Percentiles rank a stretch among this genome's conserved stretches.
Conservation (phyloP, 2,329 filamentous ascomycete species). For the Phoma sp. region DNA sequence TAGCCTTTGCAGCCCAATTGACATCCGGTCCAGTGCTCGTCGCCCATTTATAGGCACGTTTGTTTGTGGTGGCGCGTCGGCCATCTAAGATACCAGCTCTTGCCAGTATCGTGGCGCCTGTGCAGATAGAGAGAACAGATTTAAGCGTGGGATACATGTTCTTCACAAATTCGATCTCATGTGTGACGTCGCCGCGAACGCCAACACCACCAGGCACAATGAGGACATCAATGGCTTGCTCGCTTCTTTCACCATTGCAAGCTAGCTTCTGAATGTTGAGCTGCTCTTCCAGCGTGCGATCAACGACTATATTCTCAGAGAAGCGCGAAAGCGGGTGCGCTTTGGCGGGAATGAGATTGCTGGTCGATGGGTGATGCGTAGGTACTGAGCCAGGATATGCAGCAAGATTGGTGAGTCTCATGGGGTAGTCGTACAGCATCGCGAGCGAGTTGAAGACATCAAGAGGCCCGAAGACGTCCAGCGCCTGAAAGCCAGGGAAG, state of each 20-base stretch:
- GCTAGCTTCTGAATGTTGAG: constrained; percentile 21
- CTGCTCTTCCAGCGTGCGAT: constrained; percentile 27
- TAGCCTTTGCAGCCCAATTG: constrained; percentile 61
- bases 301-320: constrained; percentile 26
- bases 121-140: constrained; percentile 70
- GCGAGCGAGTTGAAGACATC: constrained; percentile 52
- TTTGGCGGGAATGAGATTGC: constrained; percentile 18
- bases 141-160: constrained; percentile 57
- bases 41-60: constrained; percentile 57
- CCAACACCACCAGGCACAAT: constrained; percentile 71
- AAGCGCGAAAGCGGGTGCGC: constrained; percentile 28
- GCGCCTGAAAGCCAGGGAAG: constrained; percentile 37
- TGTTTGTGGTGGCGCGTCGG: constrained; percentile 70
- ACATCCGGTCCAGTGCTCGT: constrained; percentile 57
- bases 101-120: constrained; percentile 65
- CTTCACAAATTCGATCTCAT: constrained; percentile 57
- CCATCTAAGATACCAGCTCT: constrained; percentile 66
- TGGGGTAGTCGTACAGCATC: constrained; percentile 34
- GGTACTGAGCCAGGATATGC: constrained; percentile 33
- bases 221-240: constrained; percentile 60
- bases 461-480: constrained; percentile 53
- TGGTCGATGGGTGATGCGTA: constrained; percentile 25
- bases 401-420: constrained; percentile 37
- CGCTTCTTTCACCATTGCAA: constrained; percentile 2
- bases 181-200: constrained; percentile 37